A percentile compares a stretch with the other conserved stretches of the same genome.
Conservation (phyloP, 179 eudicot genomes). For the Heliamphora pulchella region DNA sequence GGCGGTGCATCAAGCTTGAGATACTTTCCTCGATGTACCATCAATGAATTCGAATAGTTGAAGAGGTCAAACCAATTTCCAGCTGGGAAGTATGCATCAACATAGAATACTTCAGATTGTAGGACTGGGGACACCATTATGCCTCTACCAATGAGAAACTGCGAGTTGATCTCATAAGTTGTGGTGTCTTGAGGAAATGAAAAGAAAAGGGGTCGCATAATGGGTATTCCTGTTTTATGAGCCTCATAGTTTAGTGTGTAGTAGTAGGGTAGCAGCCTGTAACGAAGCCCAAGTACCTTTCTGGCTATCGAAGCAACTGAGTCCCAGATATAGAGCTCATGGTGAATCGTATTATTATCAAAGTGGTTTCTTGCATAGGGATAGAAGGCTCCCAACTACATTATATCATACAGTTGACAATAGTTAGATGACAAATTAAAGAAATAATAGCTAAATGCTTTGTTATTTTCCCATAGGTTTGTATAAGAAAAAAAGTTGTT, state of each 20-base stretch:
- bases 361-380: constrained; percentile 81
- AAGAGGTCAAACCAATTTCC: constrained; percentile 82
- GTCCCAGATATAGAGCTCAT: constrained; percentile 77
- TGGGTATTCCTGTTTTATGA: constrained; percentile 54
- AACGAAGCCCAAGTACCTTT: constrained; percentile 69
- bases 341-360: constrained; percentile 22
- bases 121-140: constrained; percentile 74
- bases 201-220: constrained; percentile 80
- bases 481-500: no score
- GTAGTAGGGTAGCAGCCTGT: constrained; percentile 64
- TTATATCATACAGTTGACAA: not conserved
- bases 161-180: constrained; percentile 53
- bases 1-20: constrained; percentile 49
- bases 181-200: constrained; percentile 53
- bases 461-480: no score
- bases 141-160: constrained; percentile 72
- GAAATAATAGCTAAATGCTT: no score
- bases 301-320: constrained; percentile 62
- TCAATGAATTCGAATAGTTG: constrained; percentile 45
- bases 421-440: no score
- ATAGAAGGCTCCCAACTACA: constrained; percentile 83
- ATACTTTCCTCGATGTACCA: constrained; percentile 29
- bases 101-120: constrained; percentile 35
- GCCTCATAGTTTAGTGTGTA: constrained; percentile 76
- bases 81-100: constrained; percentile 60